These are phyloP conservation scores for Pseudocercospora cruenta DNA, from an alignment of 2,329 filamentous ascomycete genomes.

Conservation along the genomic window DNA sequence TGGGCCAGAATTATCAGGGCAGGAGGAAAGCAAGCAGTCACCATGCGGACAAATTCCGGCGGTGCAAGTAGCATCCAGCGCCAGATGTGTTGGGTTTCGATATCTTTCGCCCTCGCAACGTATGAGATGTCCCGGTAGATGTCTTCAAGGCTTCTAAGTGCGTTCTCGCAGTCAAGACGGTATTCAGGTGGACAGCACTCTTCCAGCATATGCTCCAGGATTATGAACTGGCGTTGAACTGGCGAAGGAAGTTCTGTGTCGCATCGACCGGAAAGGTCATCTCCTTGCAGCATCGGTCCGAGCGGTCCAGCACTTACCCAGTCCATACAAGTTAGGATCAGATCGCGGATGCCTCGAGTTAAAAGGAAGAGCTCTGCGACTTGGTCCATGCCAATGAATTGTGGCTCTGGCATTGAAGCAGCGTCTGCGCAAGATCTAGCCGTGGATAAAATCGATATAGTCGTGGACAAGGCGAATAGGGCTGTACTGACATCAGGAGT, in stretches of 20 bases:
- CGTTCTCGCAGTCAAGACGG: slow-evolving; percentile 9
- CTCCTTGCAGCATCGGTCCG: slow-evolving; percentile 13
- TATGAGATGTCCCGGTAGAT: slow-evolving; percentile 15
- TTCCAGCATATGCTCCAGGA: slow-evolving; percentile 17
- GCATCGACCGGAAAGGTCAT: slow-evolving; percentile 10
- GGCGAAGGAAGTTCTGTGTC: slow-evolving; percentile 5
- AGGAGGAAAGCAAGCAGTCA: slow-evolving; percentile 26
- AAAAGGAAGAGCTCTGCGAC: slow-evolving; percentile 28
- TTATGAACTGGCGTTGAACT: slow-evolving; percentile 15
- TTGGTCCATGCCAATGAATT: slow-evolving; percentile 24
- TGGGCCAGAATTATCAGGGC: slow-evolving; percentile 31
- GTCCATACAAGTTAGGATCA: slow-evolving; percentile 20
- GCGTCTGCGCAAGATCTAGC: slow-evolving; percentile 20
- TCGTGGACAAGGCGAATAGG: slow-evolving; percentile 28
- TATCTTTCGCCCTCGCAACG: slow-evolving; percentile 6
- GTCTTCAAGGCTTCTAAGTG: slow-evolving; percentile 13
- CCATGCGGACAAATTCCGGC: slow-evolving; percentile 23
- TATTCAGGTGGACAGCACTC: slow-evolving; percentile 8
- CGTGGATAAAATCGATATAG: slow-evolving; percentile 22
- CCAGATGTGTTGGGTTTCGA: slow-evolving; percentile 16
- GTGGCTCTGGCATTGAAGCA: slow-evolving; percentile 20
- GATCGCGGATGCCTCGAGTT: slow-evolving; percentile 25
- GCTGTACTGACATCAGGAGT: slow-evolving; percentile 26
- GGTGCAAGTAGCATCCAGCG: slow-evolving; percentile 17
- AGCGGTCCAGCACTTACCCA: slow-evolving; percentile 22